Evolutionary conservation across 2,329 filamentous ascomycete genomes (phyloP).

Genomic region (Pseudogymnoascus sp.): DNA sequence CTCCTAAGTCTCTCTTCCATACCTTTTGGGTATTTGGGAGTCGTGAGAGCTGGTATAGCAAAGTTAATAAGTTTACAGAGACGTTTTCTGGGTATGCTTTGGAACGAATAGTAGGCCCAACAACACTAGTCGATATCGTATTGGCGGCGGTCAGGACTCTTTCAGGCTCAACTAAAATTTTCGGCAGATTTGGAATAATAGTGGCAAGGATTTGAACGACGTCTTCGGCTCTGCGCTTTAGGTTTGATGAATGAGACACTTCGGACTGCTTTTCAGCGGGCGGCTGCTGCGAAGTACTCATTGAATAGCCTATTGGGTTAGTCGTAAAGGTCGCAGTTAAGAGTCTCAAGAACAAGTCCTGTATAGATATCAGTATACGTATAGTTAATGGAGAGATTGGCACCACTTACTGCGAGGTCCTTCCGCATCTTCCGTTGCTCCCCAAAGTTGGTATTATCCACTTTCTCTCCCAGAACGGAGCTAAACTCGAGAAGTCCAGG

Average conservation of each 20-base stretch:
- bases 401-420: constrained; percentile 67
- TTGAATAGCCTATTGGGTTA: constrained; percentile 65
- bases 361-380: constrained; percentile 24
- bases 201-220: constrained; percentile 71
- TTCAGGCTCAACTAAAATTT: constrained; percentile 79
- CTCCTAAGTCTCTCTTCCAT: constrained; percentile 87
- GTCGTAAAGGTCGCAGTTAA: constrained; percentile 93
- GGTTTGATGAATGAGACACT: constrained; percentile 24
- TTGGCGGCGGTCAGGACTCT: constrained; percentile 70
- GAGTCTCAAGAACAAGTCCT: constrained; percentile 84
- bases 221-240: constrained; percentile 53
- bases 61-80: constrained; percentile 58
- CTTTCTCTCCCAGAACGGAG: constrained; percentile 83
- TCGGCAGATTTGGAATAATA: constrained; percentile 72
- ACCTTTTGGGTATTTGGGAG: constrained; percentile 75
- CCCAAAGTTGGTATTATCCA: constrained; percentile 95
- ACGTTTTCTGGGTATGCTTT: constrained; percentile 84
- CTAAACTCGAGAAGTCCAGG: constrained; percentile 83
- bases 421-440: constrained; percentile 88
- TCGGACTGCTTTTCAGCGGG: constrained; percentile 34
- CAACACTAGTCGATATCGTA: constrained; percentile 74
- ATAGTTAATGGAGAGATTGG: not conserved
- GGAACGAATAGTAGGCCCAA: constrained; percentile 73
- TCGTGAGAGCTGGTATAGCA: constrained; percentile 71
- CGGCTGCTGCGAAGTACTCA: constrained; percentile 41